Conservation (phyloP, 768 basidiomycete species). For the Ramaria sp. region DNA sequence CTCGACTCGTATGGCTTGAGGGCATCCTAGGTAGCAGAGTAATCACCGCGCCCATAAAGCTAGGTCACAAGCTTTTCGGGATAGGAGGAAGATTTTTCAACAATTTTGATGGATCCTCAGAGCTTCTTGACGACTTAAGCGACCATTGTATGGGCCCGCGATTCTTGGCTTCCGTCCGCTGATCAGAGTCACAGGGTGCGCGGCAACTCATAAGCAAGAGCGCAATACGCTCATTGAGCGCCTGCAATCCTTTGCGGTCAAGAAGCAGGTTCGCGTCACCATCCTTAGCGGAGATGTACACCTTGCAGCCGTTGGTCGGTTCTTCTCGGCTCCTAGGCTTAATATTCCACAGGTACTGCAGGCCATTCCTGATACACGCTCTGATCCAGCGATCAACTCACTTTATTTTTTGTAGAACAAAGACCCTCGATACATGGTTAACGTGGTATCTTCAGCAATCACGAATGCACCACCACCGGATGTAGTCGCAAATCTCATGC, state of each 20-base stretch:
- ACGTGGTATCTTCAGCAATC: constrained; percentile 12
- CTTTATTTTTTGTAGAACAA: constrained; percentile 12
- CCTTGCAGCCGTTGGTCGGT: constrained; percentile 21
- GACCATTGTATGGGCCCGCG: constrained; percentile 11
- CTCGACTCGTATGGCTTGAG: constrained; percentile 8
- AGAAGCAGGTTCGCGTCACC: constrained; percentile 25
- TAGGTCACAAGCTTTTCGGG: constrained; percentile 11
- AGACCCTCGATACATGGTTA: constrained; percentile 13
- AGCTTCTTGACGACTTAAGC: constrained; percentile 12
- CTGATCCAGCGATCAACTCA: neutral
- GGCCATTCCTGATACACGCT: neutral
- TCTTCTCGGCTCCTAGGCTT: constrained; percentile 11
- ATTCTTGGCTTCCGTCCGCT: neutral
- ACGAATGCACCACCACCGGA: constrained; percentile 12
- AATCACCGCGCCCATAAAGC: constrained; percentile 4
- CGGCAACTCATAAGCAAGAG: constrained; percentile 25
- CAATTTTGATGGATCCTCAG: constrained; percentile 12
- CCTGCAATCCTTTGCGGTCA: constrained; percentile 25
- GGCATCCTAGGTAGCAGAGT: constrained; percentile 2
- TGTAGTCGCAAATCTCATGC: constrained; percentile 10
- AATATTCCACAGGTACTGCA: constrained; percentile 11
- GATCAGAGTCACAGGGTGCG: constrained; percentile 8
- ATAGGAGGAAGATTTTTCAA: constrained; percentile 10
- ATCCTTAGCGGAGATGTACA: constrained; percentile 34
- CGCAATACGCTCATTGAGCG: constrained; percentile 27